Base-by-base conservation (phyloP, 371 early-diverging fungal species). In the Mortierella polycephala region DNA sequence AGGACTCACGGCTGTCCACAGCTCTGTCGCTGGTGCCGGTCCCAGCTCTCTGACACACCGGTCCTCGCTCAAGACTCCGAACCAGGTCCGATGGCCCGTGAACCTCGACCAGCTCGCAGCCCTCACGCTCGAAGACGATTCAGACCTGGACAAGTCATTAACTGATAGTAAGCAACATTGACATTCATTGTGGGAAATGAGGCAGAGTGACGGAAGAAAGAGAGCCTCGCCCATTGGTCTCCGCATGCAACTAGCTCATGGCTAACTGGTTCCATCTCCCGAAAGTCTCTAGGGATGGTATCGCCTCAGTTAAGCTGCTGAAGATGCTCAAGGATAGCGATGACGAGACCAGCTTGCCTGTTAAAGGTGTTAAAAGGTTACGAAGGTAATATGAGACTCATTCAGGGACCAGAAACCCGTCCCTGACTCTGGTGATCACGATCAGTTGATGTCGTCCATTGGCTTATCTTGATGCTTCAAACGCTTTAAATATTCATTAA, bases 61-160 rank as follows among this genome's bases (percentile, higher is more conserved):
- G 14, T 49, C 52, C 18, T 67, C 71, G 2, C 61, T 77, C 63
- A 77, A 68, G 42, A 23, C 69, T 10, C 54, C 67, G 20, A 55
- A 10, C 41, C 67, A 71, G n/a, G 68, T 71, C 6, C 77, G 77
- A 1, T 77, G 77, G 77, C 77, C 77, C 5, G 71, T 77, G 20
- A 68, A 61, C 65, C 72, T 77, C 64, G 67, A 71, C 69, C 77
- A 77, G 42, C 77, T 77, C 30, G 77, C 77, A n/a, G 71, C 72
- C 30, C 62, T 77, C 54, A 67, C 77, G 1, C 77, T 77, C 20
- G 77, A 77, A 44, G 77, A 77, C 23, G 77, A 77, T 69, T 77
- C 77, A 51, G 77, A 77, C 72, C 45, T 77, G 13, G 77, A 77
- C 72, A 67, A 62, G 18, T 76, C 76, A 12, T 56, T 76, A 39